Percentiles rank a stretch among this genome's conserved stretches.
Evolutionary conservation across 2,329 filamentous ascomycete genomes (phyloP).

Genomic region (Ophiocordyceps camponoti-saundersi): DNA sequence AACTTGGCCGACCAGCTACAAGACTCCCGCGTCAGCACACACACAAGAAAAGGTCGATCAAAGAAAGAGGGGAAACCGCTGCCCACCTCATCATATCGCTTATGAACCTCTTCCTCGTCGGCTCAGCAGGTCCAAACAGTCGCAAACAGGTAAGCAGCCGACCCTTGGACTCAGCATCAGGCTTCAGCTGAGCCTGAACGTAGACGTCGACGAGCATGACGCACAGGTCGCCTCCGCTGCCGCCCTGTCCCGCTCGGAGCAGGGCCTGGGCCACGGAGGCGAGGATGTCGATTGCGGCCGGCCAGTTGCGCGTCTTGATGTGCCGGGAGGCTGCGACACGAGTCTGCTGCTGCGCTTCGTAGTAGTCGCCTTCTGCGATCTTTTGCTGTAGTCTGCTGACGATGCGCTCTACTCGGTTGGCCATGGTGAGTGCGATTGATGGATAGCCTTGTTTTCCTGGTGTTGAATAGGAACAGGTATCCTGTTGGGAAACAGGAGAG

Average conservation of each 20-base stretch:
- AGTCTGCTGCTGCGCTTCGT: slow-evolving; percentile 97
- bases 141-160: slow-evolving; percentile 63
- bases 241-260: slow-evolving; percentile 81
- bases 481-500: too few species aligned
- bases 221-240: slow-evolving; percentile 79
- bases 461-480: background rate
- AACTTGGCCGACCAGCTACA: slow-evolving; percentile 63
- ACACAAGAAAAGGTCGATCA: too few species aligned
- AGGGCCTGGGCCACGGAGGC: slow-evolving; percentile 70
- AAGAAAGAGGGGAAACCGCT: background rate
- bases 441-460: background rate
- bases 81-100: slow-evolving; percentile 59
- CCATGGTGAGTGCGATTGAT: slow-evolving; percentile 11
- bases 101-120: slow-evolving; percentile 84
- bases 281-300: slow-evolving; percentile 73
- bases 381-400: slow-evolving; percentile 60
- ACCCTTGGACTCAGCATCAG: slow-evolving; percentile 58
- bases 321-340: slow-evolving; percentile 90
- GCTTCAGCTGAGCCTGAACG: slow-evolving; percentile 65
- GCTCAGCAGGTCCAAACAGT: slow-evolving; percentile 68
- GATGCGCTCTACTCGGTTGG: slow-evolving; percentile 28
- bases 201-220: slow-evolving; percentile 83
- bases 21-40: background rate
- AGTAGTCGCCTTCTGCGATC: slow-evolving; percentile 82
- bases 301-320: slow-evolving; percentile 73